A percentile compares a stretch with the other conserved stretches of the same genome.
These are phyloP conservation scores for Linum tenue DNA, from an alignment of 345 rosid genomes.

Conservation along the genomic window DNA sequence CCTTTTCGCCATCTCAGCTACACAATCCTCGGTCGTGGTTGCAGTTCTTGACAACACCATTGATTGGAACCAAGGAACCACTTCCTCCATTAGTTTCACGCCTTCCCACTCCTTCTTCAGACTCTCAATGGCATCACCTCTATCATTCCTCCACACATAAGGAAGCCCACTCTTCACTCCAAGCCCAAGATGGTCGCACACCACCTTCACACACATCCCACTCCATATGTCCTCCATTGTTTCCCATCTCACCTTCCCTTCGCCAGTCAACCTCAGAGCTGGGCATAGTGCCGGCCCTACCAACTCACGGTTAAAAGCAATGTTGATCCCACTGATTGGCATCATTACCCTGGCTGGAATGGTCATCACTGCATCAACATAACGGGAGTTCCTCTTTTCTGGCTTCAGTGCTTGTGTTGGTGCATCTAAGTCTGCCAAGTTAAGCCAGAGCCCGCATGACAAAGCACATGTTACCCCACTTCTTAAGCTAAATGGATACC, in stretches of 20 bases:
- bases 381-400: slow-evolving; percentile 46
- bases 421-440: slow-evolving; percentile 83
- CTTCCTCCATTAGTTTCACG: slow-evolving; percentile 85
- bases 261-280: slow-evolving; percentile 60
- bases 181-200: slow-evolving; percentile 66
- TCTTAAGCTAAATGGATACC: slow-evolving; percentile 88
- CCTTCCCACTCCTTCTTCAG: slow-evolving; percentile 97
- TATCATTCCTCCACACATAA: slow-evolving; percentile 81
- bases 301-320: slow-evolving; percentile 66
- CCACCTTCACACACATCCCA: slow-evolving; percentile 81
- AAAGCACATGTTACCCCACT: slow-evolving; percentile 71
- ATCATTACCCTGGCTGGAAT: slow-evolving; percentile 54
- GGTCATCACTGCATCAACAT: slow-evolving; percentile 84
- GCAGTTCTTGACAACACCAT: slow-evolving; percentile 47
- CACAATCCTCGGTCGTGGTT: slow-evolving; percentile 54
- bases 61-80: slow-evolving; percentile 72
- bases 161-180: slow-evolving; percentile 89
- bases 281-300: slow-evolving; percentile 79
- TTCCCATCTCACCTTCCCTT: slow-evolving; percentile 93
- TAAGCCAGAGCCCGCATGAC: slow-evolving; percentile 95
- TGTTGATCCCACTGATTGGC: slow-evolving; percentile 86
- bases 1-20: slow-evolving; percentile 50
- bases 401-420: slow-evolving; percentile 96
- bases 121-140: slow-evolving; percentile 70
- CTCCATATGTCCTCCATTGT: slow-evolving; percentile 91